Base-by-base conservation (phyloP, 495 filamentous ascomycete genomes). In the Aspergillus mulundensis region DNA sequence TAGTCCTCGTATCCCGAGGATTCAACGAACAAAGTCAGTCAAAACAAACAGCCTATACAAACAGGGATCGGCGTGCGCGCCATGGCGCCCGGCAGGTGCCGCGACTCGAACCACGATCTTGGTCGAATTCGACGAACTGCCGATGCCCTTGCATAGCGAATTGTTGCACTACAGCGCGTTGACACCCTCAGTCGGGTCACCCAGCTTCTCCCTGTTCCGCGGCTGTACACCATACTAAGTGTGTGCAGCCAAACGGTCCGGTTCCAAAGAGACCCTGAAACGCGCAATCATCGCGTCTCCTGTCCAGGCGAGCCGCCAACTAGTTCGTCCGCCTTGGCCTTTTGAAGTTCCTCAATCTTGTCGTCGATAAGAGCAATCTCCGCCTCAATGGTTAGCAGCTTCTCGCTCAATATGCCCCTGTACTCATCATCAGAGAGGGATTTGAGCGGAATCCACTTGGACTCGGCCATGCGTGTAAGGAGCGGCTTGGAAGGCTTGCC, bases 311-410 rank as follows among this genome's bases (percentile, higher is more conserved):
- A 11, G 3, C 6, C 20, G 23, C 23, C n/a, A 71, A 83, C 45
- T 73, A 79, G 54, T 63, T 56, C 52, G 48, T 62, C 18, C 68
- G 73, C 11, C 75, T 85, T 62, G 63, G 68, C 19, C 63, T 81
- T 44, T 53, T 75, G 62, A 2, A 77, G 64, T 30, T 70, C 63
- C 23, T 81, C 83, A 53, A 98, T 91, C 55, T 82, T 85, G 38
- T 97, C 93, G 61, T 97, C 90, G 11, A 96, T 69, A 30, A 97
- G 61, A 0, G 93, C 87, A 60, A 97, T 89, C 54, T 97, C 89
- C 10, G 85, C 90, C 59, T 97, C 85, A 12, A 96, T 71, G 44
- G 81, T 78, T 7, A 98, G 70, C 19, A 95, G 58, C 68, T 87
- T 90, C 66, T 95, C 90, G 61, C 82, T 76, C 36, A 97, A 67